Evolutionary conservation across 148 eudicot species (phyloP).

Genomic region (Dianthus caryophyllus): DNA sequence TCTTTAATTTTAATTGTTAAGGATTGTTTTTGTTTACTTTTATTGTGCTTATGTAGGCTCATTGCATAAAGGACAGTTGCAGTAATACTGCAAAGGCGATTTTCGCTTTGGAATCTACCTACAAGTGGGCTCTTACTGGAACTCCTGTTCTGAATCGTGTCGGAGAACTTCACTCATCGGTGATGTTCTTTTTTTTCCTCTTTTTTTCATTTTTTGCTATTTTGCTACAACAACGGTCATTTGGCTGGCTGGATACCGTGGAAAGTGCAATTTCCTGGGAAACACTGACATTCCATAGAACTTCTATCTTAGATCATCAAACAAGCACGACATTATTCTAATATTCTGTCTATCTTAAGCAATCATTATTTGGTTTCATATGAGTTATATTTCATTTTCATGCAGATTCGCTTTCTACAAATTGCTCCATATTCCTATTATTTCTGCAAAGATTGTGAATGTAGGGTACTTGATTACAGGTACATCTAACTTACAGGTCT

Average conservation of each 20-base stretch:
- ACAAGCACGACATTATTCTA: no score
- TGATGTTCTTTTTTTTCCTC: conserved; percentile 10
- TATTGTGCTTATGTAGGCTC: conserved; percentile 50
- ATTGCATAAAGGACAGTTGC: conserved; percentile 78
- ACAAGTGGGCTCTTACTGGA: conserved; percentile 98
- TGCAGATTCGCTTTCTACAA: conserved; percentile 85
- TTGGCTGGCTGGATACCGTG: no score
- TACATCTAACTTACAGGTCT: conserved; percentile 12
- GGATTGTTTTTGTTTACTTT: neutral
- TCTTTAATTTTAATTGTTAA: no score
- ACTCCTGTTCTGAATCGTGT: conserved; percentile 98
- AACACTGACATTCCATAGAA: neutral
- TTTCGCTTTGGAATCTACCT: conserved; percentile 71
- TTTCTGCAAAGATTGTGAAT: conserved; percentile 95
- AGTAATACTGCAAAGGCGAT: conserved; percentile 86
- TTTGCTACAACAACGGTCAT: no score
- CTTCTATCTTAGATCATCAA: no score
- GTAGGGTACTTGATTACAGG: conserved; percentile 82
- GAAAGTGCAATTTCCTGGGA: neutral
- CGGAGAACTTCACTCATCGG: conserved; percentile 95
- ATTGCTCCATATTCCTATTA: conserved; percentile 79
- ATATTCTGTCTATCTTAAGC: neutral
- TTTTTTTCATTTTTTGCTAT: neutral
- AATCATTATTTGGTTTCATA: neutral
- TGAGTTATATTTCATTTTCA: neutral